These are phyloP conservation scores for Cladosporium velox DNA, from an alignment of 2,329 filamentous ascomycete species.

Conservation along the genomic window DNA sequence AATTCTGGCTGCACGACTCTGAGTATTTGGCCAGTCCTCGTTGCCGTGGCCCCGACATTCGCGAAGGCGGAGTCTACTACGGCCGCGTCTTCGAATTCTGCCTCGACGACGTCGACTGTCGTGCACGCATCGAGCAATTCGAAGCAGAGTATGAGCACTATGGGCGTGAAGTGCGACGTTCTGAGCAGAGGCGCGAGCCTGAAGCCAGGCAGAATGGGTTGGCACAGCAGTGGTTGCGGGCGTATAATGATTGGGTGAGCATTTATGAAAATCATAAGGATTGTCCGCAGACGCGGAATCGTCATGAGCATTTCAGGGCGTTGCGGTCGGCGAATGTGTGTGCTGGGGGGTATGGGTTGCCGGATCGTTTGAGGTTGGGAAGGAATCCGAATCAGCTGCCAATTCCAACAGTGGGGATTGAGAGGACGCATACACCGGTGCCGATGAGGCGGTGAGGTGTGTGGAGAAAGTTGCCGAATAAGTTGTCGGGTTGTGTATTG, in stretches of 20 bases:
- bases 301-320: neutral
- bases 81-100: conserved; percentile 8
- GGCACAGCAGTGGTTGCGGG: neutral
- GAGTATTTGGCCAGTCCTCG: neutral
- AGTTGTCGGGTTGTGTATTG: neutral
- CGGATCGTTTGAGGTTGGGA: neutral
- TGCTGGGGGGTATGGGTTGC: neutral
- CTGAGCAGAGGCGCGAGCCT: neutral
- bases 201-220: neutral
- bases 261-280: conserved; percentile 9
- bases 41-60: neutral
- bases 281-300: conserved; percentile 7
- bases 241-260: conserved; percentile 1
- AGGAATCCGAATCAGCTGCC: neutral
- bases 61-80: conserved; percentile 7
- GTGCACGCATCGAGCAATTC: neutral
- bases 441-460: neutral
- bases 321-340: neutral
- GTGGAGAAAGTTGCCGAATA: too few relatives aligned
- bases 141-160: neutral
- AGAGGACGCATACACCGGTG: neutral
- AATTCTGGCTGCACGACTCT: neutral
- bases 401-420: neutral
- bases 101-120: conserved; percentile 2
- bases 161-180: neutral